These are phyloP conservation scores for Corinectria fuckeliana DNA, from an alignment of 2,329 filamentous ascomycete genomes.

Conservation along the genomic window DNA sequence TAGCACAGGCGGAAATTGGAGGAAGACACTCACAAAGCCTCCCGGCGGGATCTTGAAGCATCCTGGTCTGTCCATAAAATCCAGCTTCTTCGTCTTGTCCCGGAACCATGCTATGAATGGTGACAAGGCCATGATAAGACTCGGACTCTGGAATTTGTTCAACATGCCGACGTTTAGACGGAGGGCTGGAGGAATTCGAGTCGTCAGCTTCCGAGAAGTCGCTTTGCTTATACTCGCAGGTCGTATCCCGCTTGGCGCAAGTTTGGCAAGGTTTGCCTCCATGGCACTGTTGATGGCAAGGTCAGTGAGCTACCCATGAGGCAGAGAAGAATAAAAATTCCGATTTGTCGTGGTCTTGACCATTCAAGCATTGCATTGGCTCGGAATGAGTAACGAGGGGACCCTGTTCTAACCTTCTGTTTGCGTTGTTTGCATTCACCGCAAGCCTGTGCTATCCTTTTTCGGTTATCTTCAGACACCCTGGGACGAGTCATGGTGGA, in stretches of 20 bases:
- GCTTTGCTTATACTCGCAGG: conserved; percentile 25
- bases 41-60: conserved; percentile 66
- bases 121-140: not conserved
- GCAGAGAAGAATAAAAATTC: no score
- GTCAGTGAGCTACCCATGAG: not conserved
- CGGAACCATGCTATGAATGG: conserved; percentile 44
- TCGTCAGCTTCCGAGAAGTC: not conserved
- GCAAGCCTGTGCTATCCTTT: conserved; percentile 69
- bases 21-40: conserved; percentile 55
- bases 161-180: not conserved
- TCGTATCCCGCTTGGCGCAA: conserved; percentile 30
- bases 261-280: conserved; percentile 32
- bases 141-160: not conserved
- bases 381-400: not conserved
- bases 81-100: conserved; percentile 62
- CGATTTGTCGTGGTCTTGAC: no score
- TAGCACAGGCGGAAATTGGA: not conserved
- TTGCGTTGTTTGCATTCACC: conserved; percentile 70
- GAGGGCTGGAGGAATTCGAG: not conserved
- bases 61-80: conserved; percentile 60
- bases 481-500: conserved; percentile 58
- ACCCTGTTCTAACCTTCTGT: conserved; percentile 62
- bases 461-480: conserved; percentile 65
- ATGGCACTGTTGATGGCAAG: conserved; percentile 25
- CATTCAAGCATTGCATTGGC: no score